Percentiles rank a stretch among this genome's conserved stretches.
These are phyloP conservation scores for Trichophyton simii DNA, from an alignment of 2,329 filamentous ascomycete genomes.

Conservation along the genomic window DNA sequence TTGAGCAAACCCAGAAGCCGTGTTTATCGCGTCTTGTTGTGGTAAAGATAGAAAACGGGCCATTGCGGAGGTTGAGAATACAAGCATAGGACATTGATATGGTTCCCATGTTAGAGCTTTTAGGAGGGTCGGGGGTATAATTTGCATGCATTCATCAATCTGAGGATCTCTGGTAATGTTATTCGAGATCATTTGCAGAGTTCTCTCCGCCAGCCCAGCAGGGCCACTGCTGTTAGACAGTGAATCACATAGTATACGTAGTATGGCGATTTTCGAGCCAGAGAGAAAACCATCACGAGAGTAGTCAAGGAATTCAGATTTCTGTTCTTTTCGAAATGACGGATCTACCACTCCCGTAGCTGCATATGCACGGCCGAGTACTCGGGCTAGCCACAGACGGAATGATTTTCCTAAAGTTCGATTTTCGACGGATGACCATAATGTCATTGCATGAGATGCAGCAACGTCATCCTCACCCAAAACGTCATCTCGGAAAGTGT, in stretches of 20 bases:
- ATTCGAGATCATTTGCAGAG: conserved; percentile 32
- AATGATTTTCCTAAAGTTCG: conserved; percentile 54
- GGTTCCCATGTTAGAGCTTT: conserved; percentile 32
- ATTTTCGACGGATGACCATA: conserved; percentile 67
- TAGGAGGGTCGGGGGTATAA: conserved; percentile 27
- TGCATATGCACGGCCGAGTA: conserved; percentile 72
- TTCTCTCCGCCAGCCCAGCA: conserved; percentile 33
- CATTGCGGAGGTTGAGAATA: conserved; percentile 15
- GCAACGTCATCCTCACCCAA: conserved; percentile 56
- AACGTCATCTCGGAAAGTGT: conserved; percentile 50
- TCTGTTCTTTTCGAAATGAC: conserved; percentile 34
- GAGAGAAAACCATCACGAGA: conserved; percentile 12
- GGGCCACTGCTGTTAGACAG: conserved; percentile 43
- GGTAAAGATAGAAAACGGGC: conserved; percentile 12
- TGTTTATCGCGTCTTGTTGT: conserved; percentile 15
- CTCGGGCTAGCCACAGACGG: conserved; percentile 70
- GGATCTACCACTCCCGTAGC: conserved; percentile 53
- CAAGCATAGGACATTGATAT: conserved; percentile 28
- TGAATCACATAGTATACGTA: conserved; percentile 50
- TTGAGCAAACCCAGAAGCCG: conserved; percentile 25
- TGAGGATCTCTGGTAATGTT: conserved; percentile 21
- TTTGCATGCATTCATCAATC: conserved; percentile 23
- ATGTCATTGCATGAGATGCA: conserved; percentile 47
- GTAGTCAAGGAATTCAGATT: conserved; percentile 7
- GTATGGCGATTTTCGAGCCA: conserved; percentile 49